Evolutionary conservation across 495 filamentous ascomycete genomes (phyloP).

Genomic region (Glarea lozoyensis): DNA sequence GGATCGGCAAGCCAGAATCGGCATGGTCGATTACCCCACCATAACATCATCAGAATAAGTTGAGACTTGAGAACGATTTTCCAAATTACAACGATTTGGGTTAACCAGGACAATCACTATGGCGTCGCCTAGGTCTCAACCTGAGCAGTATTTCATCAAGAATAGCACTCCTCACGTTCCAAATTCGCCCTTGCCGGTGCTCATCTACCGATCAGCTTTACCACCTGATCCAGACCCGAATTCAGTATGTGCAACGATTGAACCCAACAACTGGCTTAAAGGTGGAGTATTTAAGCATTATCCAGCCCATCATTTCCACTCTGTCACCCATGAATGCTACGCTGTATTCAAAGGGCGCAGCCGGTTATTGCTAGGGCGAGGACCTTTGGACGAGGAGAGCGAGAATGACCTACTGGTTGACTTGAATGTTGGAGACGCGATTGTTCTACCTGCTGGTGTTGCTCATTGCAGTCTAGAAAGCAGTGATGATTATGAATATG

Average conservation of each 20-base stretch:
- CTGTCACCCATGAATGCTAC: slow-evolving; percentile 32
- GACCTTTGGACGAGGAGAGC: slow-evolving; percentile 23
- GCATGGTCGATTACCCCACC: slow-evolving; percentile 2
- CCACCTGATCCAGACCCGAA: slow-evolving; percentile 16
- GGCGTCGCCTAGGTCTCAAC: slow-evolving; percentile 1
- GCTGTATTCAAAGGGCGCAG: slow-evolving; percentile 28
- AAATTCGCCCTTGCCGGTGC: slow-evolving; percentile 29
- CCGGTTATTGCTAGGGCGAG: slow-evolving; percentile 24
- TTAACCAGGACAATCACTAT: neutral
- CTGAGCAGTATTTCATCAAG: slow-evolving; percentile 9
- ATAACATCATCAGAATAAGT: too few relatives aligned
- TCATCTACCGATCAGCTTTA: slow-evolving; percentile 31
- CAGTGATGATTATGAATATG: slow-evolving; percentile 29
- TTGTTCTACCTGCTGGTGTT: slow-evolving; percentile 31
- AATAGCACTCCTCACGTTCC: slow-evolving; percentile 27
- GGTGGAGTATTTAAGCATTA: slow-evolving; percentile 30
- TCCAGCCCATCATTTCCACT: slow-evolving; percentile 27
- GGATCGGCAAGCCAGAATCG: neutral
- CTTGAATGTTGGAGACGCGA: slow-evolving; percentile 25
- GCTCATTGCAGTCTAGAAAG: slow-evolving; percentile 26
- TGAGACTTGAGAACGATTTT: neutral
- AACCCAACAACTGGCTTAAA: slow-evolving; percentile 28
- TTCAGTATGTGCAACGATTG: slow-evolving; percentile 20
- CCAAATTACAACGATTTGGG: neutral
- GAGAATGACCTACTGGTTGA: slow-evolving; percentile 25